These are phyloP conservation scores for Tetradesmus obliquus DNA, from an alignment of 139 green algal species.

Conservation along the genomic window DNA sequence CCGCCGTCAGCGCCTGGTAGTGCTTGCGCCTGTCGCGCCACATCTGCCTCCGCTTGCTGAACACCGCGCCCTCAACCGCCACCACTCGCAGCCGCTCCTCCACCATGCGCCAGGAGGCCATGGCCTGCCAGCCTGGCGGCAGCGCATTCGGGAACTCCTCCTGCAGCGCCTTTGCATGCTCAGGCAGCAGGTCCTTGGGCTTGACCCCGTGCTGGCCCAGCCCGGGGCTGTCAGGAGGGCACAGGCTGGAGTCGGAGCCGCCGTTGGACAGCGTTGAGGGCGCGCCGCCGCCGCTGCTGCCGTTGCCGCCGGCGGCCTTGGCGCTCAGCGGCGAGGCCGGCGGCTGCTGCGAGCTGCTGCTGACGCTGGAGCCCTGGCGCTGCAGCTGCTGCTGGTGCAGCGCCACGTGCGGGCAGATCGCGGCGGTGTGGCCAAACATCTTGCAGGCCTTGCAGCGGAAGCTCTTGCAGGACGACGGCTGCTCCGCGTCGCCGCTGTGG, in stretches of 20 bases:
- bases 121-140: slow-evolving; percentile 39
- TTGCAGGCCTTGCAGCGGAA: slow-evolving; percentile 44
- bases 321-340: slow-evolving; percentile 21
- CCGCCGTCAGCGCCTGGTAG: slow-evolving; percentile 34
- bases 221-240: slow-evolving; percentile 30
- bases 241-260: background rate
- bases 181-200: slow-evolving; percentile 39
- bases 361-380: background rate
- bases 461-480: slow-evolving; percentile 38
- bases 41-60: slow-evolving; percentile 45
- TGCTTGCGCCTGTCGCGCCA: slow-evolving; percentile 43
- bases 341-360: slow-evolving; percentile 7
- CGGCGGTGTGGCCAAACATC: slow-evolving; percentile 41
- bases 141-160: slow-evolving; percentile 43
- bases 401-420: slow-evolving; percentile 33
- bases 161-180: slow-evolving; percentile 31
- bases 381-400: slow-evolving; percentile 32
- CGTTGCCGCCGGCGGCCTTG: background rate
- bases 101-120: slow-evolving; percentile 42
- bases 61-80: slow-evolving; percentile 37
- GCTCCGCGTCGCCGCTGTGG: slow-evolving; percentile 32
- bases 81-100: slow-evolving; percentile 38
- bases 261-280: background rate
- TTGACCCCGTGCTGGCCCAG: slow-evolving; percentile 30
- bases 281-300: slow-evolving; percentile 5